phyloP scores from a whole-genome alignment of 257 asterid genomes.

The Petrea volubilis region DNA sequence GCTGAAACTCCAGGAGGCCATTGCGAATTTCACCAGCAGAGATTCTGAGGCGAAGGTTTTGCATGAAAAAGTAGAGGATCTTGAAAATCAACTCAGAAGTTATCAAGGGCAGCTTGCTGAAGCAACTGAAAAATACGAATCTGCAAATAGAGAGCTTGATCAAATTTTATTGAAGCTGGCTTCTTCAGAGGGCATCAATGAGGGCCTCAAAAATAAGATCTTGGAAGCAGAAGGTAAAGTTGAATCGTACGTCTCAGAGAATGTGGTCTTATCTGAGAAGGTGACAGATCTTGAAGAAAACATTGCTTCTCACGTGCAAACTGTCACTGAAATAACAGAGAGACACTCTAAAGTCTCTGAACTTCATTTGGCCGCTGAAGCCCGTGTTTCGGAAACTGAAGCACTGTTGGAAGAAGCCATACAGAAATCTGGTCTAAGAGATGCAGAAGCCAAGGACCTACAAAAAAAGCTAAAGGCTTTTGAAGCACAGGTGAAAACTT shows the following conservation, averaged over 20 bases:
- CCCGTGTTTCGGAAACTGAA: slow-evolving; percentile 60
- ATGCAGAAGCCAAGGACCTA: slow-evolving; percentile 71
- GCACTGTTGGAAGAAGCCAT: slow-evolving; percentile 64
- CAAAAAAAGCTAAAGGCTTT: slow-evolving; percentile 56
- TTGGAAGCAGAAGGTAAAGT: slow-evolving; percentile 63
- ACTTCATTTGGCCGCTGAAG: slow-evolving; percentile 64
- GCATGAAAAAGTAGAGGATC: slow-evolving; percentile 53
- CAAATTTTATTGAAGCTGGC: slow-evolving; percentile 55
- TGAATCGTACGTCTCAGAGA: slow-evolving; percentile 54
- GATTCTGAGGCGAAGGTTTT: slow-evolving; percentile 68
- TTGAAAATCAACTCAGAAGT: slow-evolving; percentile 62
- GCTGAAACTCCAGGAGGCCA: slow-evolving; percentile 65
- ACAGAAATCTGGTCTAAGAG: slow-evolving; percentile 51
- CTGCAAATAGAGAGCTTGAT: slow-evolving; percentile 57
- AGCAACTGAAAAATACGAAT: slow-evolving; percentile 48
- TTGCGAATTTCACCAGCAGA: slow-evolving; percentile 51
- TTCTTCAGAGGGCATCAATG: slow-evolving; percentile 55
- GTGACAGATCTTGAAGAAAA: slow-evolving; percentile 66
- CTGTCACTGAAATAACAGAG: slow-evolving; percentile 67
- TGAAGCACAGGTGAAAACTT: slow-evolving; percentile 55
- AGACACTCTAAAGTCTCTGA: slow-evolving; percentile 60
- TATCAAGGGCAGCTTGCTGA: slow-evolving; percentile 69
- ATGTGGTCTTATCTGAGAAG: slow-evolving; percentile 55
- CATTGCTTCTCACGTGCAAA: slow-evolving; percentile 59
- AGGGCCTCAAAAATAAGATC: slow-evolving; percentile 50